phyloP scores from a whole-genome alignment of 805 yeast species.

The Aciculoconidium aculeatum region DNA sequence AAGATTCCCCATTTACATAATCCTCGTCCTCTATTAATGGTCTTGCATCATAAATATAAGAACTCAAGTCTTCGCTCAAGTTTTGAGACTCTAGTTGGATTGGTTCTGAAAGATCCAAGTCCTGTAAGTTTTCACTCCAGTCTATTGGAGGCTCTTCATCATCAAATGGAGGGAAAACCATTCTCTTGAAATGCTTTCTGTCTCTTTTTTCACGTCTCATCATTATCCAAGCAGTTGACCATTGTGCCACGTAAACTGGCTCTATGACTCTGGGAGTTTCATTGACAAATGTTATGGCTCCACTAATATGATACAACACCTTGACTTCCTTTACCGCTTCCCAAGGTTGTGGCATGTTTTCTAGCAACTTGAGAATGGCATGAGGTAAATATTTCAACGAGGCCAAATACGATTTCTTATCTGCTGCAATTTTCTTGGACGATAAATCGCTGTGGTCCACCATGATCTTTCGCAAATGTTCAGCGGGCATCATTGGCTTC shows the following conservation, averaged over 20 bases:
- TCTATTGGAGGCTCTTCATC: constrained; percentile 93
- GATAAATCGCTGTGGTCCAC: constrained; percentile 82
- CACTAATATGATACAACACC: constrained; percentile 84
- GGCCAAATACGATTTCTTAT: constrained; percentile 82
- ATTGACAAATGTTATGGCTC: constrained; percentile 93
- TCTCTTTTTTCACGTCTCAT: constrained; percentile 95
- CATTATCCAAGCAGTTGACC: constrained; percentile 90
- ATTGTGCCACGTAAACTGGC: constrained; percentile 87
- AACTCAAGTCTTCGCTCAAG: constrained; percentile 54
- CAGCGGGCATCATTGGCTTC: constrained; percentile 87
- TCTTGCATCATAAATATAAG: constrained; percentile 77
- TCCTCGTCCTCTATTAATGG: constrained; percentile 58
- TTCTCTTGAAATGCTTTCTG: constrained; percentile 80
- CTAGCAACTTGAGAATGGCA: constrained; percentile 81
- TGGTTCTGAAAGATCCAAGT: constrained; percentile 66
- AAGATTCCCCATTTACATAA: constrained; percentile 70
- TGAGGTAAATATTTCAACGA: constrained; percentile 95
- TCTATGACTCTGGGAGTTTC: constrained; percentile 89
- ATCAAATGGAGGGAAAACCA: constrained; percentile 94
- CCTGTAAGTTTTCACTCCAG: constrained; percentile 76
- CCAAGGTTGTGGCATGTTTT: constrained; percentile 99
- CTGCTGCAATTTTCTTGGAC: constrained; percentile 69
- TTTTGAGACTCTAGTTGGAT: constrained; percentile 58
- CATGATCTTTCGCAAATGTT: constrained; percentile 81
- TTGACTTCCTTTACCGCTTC: constrained; percentile 78